A percentile compares a stretch with the other conserved stretches of the same genome.
Evolutionary conservation across 2,329 filamentous ascomycete species (phyloP).

Genomic region (Phaeophleospora eucalypticola): DNA sequence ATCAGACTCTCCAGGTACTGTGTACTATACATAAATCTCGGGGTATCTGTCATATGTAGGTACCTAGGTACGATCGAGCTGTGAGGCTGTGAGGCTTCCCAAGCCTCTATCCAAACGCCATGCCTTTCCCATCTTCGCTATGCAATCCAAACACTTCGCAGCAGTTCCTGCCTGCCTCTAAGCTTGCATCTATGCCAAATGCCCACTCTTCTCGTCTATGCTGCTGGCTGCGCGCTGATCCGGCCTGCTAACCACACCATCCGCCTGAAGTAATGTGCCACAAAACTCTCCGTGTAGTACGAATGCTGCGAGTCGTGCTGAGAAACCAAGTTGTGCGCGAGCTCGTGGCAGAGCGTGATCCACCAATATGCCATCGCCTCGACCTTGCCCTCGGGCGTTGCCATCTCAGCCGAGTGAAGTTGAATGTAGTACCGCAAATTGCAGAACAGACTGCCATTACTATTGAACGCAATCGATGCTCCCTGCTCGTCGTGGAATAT

Average conservation of each 20-base stretch:
- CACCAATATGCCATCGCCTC: slow-evolving; percentile 86
- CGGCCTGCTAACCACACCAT: slow-evolving; percentile 49
- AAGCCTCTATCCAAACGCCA: neutral
- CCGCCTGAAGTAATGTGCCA: slow-evolving; percentile 70
- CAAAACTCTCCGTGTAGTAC: slow-evolving; percentile 80
- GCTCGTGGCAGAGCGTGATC: slow-evolving; percentile 90
- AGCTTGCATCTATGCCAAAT: no score
- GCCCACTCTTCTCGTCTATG: neutral
- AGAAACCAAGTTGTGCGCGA: slow-evolving; percentile 86
- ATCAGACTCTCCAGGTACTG: neutral
- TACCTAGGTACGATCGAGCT: neutral
- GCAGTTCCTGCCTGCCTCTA: no score
- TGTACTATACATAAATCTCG: neutral
- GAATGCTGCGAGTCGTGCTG: slow-evolving; percentile 75
- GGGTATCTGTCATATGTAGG: neutral
- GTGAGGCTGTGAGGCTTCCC: neutral
- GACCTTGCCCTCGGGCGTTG: slow-evolving; percentile 48
- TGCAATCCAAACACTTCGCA: no score
- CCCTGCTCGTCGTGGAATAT: slow-evolving; percentile 81
- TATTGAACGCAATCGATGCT: slow-evolving; percentile 89
- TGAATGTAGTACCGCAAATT: slow-evolving; percentile 85
- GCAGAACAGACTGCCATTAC: slow-evolving; percentile 82
- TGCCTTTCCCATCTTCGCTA: neutral
- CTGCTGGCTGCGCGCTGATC: slow-evolving; percentile 4
- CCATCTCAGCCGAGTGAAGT: slow-evolving; percentile 58